Evolutionary conservation across 805 yeast species (phyloP).

Genomic region (Debaryomyces maramus): DNA sequence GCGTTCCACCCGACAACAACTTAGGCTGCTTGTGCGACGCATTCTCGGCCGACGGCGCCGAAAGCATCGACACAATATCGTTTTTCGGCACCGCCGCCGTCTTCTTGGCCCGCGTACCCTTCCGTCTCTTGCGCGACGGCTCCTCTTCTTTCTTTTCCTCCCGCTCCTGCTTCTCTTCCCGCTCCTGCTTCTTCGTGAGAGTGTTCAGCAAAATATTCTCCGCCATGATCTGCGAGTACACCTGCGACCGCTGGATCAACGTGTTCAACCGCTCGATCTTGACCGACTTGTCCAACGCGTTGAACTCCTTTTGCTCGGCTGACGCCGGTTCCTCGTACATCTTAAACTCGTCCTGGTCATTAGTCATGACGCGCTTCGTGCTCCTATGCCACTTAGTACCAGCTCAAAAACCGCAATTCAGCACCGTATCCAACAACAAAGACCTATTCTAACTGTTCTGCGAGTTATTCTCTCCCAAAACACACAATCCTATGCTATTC

Average conservation of each 20-base stretch:
- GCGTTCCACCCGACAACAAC: slow-evolving; percentile 44
- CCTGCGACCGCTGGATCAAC: slow-evolving; percentile 82
- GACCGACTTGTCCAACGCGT: slow-evolving; percentile 49
- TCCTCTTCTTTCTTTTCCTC: slow-evolving; percentile 20
- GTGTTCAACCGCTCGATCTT: slow-evolving; percentile 68
- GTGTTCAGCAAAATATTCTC: slow-evolving; percentile 64
- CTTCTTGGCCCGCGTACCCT: slow-evolving; percentile 11
- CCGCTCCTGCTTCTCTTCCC: slow-evolving; percentile 15
- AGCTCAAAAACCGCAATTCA: no score
- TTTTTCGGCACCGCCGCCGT: slow-evolving; percentile 9
- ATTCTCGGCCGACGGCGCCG: slow-evolving; percentile 8
- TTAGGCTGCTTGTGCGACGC: slow-evolving; percentile 31
- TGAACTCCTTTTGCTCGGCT: slow-evolving; percentile 38
- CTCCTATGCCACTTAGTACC: no score
- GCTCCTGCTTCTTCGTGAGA: slow-evolving; percentile 20
- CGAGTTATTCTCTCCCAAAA: no score
- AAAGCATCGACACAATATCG: slow-evolving; percentile 19
- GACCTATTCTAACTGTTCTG: no score
- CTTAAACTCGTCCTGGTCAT: slow-evolving; percentile 5
- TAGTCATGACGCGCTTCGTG: no score
- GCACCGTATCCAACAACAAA: no score
- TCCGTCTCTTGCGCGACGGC: slow-evolving; percentile 7
- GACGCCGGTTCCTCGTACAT: slow-evolving; percentile 5
- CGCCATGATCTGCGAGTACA: slow-evolving; percentile 83
- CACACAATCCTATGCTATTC: no score